Base-by-base conservation (phyloP, 768 basidiomycete genomes). In the Trametes cingulata region DNA sequence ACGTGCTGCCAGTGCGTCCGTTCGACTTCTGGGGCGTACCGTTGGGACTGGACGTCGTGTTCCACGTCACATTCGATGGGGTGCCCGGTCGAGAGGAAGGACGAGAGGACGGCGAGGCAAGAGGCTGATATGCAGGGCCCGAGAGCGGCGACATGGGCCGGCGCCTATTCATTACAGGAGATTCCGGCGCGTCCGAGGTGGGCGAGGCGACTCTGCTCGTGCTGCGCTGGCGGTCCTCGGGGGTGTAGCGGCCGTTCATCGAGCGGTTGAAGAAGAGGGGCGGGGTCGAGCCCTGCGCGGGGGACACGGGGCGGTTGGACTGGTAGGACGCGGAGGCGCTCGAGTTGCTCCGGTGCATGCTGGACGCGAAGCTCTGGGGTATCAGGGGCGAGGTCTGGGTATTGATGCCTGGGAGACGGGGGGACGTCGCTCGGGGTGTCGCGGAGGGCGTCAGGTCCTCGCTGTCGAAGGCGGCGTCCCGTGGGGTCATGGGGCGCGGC, bases 401-500 rank as follows among this genome's bases (percentile, higher is more conserved):
- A 19, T 63, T 64, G 55, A 74, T 56, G 27, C 69, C 70, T 41
- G 77, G 74, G 57, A 76, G 74, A 46, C 78, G 78, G 42, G 87
- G 87, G 0, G 88, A 87, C 17, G 85, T 85, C 17, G 91, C 91
- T 55, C 91, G 87, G 57, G 91, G 91, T 4, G 91, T 94, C 22
- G 77, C 76, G 36, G 82, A 89, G 58, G 84, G 87, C 9, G 85
- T 85, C 43, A 84, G 82, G 60, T 91, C 89, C 55, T 93, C 91
- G 27, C 80, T 69, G 48, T 92, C 92, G 56, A 78, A 76, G 33
- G 82, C 75, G 6, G 75, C 67, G 63, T 91, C 88, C 56, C 85
- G 86, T n/a, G 92, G 92, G 6, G 92, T 93, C 88, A 93, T 92
- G 17, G 92, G 92, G 41, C 92, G 79, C 20, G 90, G 89, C 92